Conservation (phyloP, 306 rosid species). For the Parietaria judaica region DNA sequence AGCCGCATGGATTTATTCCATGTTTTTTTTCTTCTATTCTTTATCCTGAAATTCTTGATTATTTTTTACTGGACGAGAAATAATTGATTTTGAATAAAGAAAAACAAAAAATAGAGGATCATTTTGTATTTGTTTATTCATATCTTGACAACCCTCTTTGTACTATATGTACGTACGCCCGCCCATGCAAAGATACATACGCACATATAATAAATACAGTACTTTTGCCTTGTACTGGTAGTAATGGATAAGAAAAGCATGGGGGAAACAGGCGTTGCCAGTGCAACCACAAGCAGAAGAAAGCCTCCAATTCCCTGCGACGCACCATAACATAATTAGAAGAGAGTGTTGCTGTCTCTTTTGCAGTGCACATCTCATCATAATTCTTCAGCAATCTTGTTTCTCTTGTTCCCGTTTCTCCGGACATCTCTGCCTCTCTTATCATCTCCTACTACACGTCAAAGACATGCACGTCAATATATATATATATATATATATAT, state of each 20-base stretch:
- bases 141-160: too few species aligned
- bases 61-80: too few species aligned
- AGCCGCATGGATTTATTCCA: too few species aligned
- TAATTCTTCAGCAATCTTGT: constrained; percentile 27
- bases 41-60: not conserved
- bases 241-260: constrained; percentile 40
- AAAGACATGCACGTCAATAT: constrained; percentile 23
- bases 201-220: constrained; percentile 10
- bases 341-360: constrained; percentile 20
- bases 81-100: too few species aligned
- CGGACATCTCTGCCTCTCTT: constrained; percentile 37
- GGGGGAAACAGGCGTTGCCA: constrained; percentile 41
- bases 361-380: constrained; percentile 11
- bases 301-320: constrained; percentile 30
- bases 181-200: not conserved
- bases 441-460: constrained; percentile 14
- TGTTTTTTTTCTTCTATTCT: too few species aligned
- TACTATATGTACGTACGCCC: too few species aligned
- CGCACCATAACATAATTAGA: constrained; percentile 12
- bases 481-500: not conserved
- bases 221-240: constrained; percentile 21
- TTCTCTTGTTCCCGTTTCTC: constrained; percentile 45
- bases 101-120: too few species aligned
- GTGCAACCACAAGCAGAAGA: constrained; percentile 65
- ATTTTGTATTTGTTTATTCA: too few species aligned